phyloP scores from a whole-genome alignment of 1,139 yeast genomes.

The Wickerhamiella infanticola region DNA sequence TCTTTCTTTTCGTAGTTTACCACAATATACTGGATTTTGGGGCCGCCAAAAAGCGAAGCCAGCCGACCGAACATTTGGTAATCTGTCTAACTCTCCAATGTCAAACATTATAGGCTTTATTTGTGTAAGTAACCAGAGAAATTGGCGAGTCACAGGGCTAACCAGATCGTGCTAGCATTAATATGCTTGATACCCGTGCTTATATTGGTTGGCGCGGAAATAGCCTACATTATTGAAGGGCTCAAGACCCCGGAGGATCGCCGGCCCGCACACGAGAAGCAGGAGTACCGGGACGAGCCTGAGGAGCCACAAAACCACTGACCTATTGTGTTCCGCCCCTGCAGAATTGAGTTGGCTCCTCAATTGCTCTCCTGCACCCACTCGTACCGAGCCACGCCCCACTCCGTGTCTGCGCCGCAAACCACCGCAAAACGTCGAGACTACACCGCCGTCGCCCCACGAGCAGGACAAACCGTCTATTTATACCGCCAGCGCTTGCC shows the following conservation, averaged over 20 bases:
- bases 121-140: not conserved
- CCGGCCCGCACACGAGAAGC: too few species aligned
- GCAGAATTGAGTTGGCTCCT: too few species aligned
- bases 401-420: too few species aligned
- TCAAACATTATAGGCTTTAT: not conserved
- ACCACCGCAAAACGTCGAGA: too few species aligned
- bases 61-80: constrained; percentile 1
- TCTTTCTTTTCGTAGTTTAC: constrained; percentile 16
- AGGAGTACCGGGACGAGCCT: too few species aligned
- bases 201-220: constrained; percentile 14
- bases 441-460: too few species aligned
- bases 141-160: not conserved
- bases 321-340: too few species aligned
- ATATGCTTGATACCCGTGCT: constrained; percentile 16
- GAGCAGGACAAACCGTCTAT: too few species aligned
- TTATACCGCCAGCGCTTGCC: too few species aligned
- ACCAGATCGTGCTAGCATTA: constrained; percentile 16
- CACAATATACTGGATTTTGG: constrained; percentile 5
- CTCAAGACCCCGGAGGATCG: not conserved
- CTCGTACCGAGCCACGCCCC: too few species aligned
- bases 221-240: constrained; percentile 9
- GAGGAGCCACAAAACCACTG: too few species aligned
- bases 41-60: constrained; percentile 1
- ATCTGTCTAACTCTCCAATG: not conserved
- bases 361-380: too few species aligned